Conservation (phyloP, 139 green algal species). For the Bryopsis sp. region DNA sequence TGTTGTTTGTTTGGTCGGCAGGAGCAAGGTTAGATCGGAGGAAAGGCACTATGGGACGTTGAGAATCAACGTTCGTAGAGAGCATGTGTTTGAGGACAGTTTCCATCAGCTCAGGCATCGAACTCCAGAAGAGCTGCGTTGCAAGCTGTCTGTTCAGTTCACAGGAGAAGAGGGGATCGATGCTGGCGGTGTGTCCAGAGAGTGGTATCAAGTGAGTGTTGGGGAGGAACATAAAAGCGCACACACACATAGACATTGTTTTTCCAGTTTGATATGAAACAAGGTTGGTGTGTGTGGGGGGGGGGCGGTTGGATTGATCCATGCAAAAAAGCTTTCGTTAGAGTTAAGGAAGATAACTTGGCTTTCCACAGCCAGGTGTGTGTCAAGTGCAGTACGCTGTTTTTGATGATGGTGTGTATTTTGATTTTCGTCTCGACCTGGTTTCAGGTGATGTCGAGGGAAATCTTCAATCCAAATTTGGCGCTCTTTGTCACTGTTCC, state of each 20-base stretch:
- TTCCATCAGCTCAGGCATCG: constrained; percentile 91
- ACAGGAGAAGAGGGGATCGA: constrained; percentile 95
- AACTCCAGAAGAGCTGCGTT: constrained; percentile 69
- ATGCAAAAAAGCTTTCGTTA: no score
- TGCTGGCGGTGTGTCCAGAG: constrained; percentile 84
- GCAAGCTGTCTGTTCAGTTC: constrained; percentile 72
- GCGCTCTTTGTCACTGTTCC: constrained; percentile 77
- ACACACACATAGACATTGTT: not conserved
- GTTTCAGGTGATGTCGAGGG: constrained; percentile 76
- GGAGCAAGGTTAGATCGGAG: constrained; percentile 39
- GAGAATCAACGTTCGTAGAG: constrained; percentile 70
- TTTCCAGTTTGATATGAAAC: no score
- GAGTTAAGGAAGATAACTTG: no score
- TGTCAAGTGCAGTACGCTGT: not conserved
- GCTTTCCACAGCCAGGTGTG: no score
- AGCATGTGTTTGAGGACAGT: constrained; percentile 90
- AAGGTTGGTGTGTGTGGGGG: no score
- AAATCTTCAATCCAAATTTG: constrained; percentile 94
- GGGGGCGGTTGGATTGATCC: no score
- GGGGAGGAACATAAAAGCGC: no score
- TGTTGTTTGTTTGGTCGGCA: not conserved
- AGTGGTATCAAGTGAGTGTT: constrained; percentile 68
- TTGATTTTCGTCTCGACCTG: not conserved
- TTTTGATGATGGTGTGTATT: not conserved
- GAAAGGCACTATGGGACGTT: constrained; percentile 54